Evolutionary conservation across 108 stramenopile species (phyloP).

Genomic region (Cyclotella atomus): DNA sequence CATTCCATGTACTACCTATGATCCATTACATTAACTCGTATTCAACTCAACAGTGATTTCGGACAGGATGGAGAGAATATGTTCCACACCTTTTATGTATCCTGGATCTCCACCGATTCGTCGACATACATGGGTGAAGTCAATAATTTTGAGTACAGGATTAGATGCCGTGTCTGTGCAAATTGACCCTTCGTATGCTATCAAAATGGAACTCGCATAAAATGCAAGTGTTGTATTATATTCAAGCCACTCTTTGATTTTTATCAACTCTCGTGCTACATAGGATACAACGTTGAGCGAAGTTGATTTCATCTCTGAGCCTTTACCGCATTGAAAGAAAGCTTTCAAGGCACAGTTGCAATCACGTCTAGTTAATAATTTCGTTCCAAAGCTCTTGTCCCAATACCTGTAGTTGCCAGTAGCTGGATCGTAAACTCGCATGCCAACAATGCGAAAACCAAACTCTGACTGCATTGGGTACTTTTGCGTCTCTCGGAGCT

Average conservation of each 20-base stretch:
- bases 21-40: too few species aligned
- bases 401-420: constrained; percentile 55
- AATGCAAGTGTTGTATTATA: constrained; percentile 62
- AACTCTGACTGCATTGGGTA: constrained; percentile 74
- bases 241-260: constrained; percentile 64
- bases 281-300: background rate
- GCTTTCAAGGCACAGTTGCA: constrained; percentile 57
- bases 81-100: constrained; percentile 61
- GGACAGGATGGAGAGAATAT: constrained; percentile 47
- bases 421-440: constrained; percentile 70
- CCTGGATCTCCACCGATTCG: constrained; percentile 58
- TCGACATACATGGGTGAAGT: constrained; percentile 80
- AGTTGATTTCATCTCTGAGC: background rate
- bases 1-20: too few species aligned
- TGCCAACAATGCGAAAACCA: constrained; percentile 87
- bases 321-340: constrained; percentile 55
- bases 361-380: constrained; percentile 45
- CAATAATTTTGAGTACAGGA: constrained; percentile 76
- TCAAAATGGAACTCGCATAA: constrained; percentile 79
- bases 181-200: constrained; percentile 70
- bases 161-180: background rate
- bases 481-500: constrained; percentile 63
- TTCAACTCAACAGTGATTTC: constrained; percentile 40
- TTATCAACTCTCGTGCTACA: constrained; percentile 49
- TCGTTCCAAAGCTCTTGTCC: constrained; percentile 71